phyloP scores from a whole-genome alignment of 148 eudicot species.

The Pouteria glomerata region DNA sequence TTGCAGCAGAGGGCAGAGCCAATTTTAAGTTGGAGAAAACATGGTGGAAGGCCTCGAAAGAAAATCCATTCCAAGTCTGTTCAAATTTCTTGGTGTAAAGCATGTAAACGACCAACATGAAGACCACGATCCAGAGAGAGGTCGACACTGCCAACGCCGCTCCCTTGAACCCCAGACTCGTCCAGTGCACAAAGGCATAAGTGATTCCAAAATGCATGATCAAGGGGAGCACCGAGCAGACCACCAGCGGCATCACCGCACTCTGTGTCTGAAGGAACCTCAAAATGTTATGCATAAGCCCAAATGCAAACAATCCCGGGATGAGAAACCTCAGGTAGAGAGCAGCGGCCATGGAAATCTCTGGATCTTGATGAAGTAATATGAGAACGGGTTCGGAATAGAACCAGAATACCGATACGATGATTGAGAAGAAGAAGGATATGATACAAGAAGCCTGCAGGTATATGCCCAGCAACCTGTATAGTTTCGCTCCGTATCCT shows the following conservation, averaged over 20 bases:
- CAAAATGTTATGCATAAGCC: conserved; percentile 51
- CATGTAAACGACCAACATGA: conserved; percentile 39
- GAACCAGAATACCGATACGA: conserved; percentile 71
- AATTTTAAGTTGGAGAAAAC: conserved; percentile 38
- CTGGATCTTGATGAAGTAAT: conserved; percentile 58
- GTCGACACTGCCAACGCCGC: conserved; percentile 66
- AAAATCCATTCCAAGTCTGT: conserved; percentile 55
- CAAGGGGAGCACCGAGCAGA: conserved; percentile 51
- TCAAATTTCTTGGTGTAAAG: conserved; percentile 30
- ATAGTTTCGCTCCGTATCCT: conserved; percentile 69
- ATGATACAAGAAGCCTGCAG: conserved; percentile 80
- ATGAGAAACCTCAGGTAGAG: conserved; percentile 53
- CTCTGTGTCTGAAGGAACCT: conserved; percentile 82
- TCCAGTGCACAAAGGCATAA: conserved; percentile 41
- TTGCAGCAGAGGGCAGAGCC: conserved; percentile 78
- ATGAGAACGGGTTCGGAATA: conserved; percentile 49
- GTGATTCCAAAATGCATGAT: conserved; percentile 37
- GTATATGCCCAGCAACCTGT: conserved; percentile 58
- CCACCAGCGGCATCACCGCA: conserved; percentile 47
- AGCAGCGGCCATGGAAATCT: conserved; percentile 47
- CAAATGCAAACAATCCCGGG: conserved; percentile 63
- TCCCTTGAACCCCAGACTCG: conserved; percentile 43
- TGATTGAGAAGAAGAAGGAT: conserved; percentile 43
- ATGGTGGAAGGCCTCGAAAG: conserved; percentile 37
- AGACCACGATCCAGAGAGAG: conserved; percentile 48